Evolutionary conservation across 768 basidiomycete genomes (phyloP).

Genomic region (Mycena latifolia): DNA sequence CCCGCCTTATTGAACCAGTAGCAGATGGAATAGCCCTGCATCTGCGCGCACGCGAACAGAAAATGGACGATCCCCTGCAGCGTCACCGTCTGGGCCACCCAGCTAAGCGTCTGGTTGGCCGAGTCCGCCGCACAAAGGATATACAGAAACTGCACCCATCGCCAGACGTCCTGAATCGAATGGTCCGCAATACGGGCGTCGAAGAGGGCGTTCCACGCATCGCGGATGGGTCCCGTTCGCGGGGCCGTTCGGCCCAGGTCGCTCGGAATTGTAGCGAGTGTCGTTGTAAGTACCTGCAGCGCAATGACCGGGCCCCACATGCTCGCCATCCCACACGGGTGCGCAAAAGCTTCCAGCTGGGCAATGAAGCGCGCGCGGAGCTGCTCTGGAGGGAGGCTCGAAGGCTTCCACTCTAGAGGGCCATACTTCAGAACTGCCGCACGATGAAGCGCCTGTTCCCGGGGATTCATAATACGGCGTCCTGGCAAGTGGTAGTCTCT

Average conservation of each 20-base stretch:
- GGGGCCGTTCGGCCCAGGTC: neutral
- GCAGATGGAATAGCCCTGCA: constrained; percentile 19
- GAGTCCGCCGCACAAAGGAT: neutral
- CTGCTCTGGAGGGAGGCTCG: neutral
- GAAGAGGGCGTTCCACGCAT: constrained; percentile 20
- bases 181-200: neutral
- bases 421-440: constrained; percentile 2
- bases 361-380: neutral
- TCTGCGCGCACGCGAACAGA: neutral
- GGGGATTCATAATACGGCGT: neutral
- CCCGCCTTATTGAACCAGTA: constrained; percentile 13
- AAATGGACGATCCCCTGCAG: neutral
- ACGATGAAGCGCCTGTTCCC: neutral
- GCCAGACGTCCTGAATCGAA: neutral
- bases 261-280: neutral
- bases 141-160: constrained; percentile 21
- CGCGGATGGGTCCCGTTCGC: neutral
- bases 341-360: neutral
- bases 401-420: neutral
- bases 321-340: neutral
- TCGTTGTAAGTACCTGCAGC: neutral
- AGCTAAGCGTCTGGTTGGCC: neutral
- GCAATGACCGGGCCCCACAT: constrained; percentile 4
- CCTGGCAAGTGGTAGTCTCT: too few relatives aligned
- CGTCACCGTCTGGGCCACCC: neutral